Percentiles rank a stretch among this genome's conserved stretches.
phyloP scores from a whole-genome alignment of 2,329 filamentous ascomycete species.

The Monosporascus ibericus region DNA sequence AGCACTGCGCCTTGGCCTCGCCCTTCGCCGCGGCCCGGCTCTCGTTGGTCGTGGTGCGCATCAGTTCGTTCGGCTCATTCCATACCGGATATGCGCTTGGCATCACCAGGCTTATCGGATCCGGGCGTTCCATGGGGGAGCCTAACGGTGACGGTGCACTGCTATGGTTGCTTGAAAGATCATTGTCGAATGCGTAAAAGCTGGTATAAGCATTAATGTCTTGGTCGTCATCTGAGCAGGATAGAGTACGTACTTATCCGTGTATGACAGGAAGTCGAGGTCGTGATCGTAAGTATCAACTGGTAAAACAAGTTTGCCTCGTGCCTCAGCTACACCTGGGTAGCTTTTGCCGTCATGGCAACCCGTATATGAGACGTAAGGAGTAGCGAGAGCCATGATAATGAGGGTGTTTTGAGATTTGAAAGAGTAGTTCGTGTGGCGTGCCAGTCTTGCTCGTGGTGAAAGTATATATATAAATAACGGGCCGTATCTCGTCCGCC shows the following conservation, averaged over 20 bases:
- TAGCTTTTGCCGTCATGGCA: not conserved
- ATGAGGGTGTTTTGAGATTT: not conserved
- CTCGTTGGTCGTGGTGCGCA: constrained; percentile 4
- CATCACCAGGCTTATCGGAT: not conserved
- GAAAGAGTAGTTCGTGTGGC: not conserved
- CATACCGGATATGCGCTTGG: not conserved
- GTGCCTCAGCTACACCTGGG: not conserved
- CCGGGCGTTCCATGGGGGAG: not conserved
- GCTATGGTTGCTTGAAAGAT: not conserved
- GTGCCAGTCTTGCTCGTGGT: not conserved
- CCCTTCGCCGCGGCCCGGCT: constrained; percentile 10
- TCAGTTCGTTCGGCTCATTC: not conserved
- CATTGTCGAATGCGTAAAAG: not conserved
- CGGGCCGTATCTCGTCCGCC: not conserved
- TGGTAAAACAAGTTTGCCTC: not conserved
- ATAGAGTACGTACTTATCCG: not conserved
- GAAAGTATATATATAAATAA: not conserved
- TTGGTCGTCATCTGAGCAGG: not conserved
- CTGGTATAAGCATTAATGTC: not conserved
- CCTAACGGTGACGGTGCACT: not conserved
- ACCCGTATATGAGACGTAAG: not conserved
- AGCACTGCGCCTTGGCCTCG: constrained; percentile 16
- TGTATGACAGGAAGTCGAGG: not conserved
- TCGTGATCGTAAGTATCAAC: not conserved
- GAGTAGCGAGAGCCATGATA: not conserved